Percentiles rank a stretch among this genome's conserved stretches.
Conservation (phyloP, 805 yeast genomes). For the Sugiyamaella smithiae region DNA sequence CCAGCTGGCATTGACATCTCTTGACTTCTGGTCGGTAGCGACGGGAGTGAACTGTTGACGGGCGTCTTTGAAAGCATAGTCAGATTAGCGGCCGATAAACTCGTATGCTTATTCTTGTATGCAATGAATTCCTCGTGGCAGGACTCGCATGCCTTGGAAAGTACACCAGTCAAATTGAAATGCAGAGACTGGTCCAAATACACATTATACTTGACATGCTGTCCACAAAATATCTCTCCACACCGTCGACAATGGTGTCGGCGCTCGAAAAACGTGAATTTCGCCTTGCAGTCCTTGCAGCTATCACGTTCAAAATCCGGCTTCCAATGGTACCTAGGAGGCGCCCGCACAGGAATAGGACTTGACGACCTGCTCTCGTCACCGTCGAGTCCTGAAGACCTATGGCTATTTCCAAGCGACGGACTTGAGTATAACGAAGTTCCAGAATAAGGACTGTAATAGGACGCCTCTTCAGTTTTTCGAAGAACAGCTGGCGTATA, state of each 20-base stretch:
- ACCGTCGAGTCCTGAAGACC: neutral
- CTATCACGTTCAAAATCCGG: constrained; percentile 62
- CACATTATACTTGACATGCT: constrained; percentile 58
- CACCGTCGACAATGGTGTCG: constrained; percentile 84
- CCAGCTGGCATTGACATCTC: neutral
- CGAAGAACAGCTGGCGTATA: constrained; percentile 88
- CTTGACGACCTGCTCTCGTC: neutral
- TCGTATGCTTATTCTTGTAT: constrained; percentile 4
- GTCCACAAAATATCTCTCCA: constrained; percentile 75
- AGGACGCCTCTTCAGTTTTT: constrained; percentile 34
- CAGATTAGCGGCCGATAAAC: neutral
- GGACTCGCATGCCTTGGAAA: constrained; percentile 65
- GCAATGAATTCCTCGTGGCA: constrained; percentile 56
- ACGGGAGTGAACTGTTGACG: neutral
- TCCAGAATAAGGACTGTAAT: neutral
- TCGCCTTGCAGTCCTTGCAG: constrained; percentile 66
- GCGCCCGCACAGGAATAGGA: constrained; percentile 22
- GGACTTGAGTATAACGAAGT: neutral
- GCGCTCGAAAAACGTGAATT: constrained; percentile 75
- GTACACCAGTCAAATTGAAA: constrained; percentile 63
- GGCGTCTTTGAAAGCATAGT: neutral
- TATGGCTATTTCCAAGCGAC: neutral
- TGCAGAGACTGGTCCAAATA: constrained; percentile 47
- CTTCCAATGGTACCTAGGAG: constrained; percentile 42
- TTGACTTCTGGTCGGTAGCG: neutral